Conservation (phyloP, 2,329 filamentous ascomycete species). For the Aureobasidium sp. region DNA sequence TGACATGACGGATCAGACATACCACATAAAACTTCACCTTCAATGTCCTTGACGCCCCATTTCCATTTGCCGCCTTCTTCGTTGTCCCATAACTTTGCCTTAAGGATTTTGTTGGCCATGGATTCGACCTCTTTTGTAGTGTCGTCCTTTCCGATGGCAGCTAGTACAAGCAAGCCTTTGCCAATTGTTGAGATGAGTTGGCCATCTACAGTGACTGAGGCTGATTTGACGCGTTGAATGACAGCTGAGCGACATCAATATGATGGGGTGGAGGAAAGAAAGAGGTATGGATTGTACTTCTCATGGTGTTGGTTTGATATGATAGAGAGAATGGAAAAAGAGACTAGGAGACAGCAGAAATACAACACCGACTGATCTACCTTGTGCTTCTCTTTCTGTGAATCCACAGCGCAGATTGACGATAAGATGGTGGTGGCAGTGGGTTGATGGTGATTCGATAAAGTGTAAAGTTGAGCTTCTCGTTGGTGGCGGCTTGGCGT, state of each 20-base stretch:
- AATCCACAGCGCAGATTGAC: neutral
- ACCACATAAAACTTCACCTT: slow-evolving; percentile 93
- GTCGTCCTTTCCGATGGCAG: slow-evolving; percentile 83
- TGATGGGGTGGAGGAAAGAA: neutral
- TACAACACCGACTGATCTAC: slow-evolving; percentile 6
- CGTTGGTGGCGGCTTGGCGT: slow-evolving; percentile 1
- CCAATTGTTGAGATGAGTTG: slow-evolving; percentile 86
- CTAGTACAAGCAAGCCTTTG: slow-evolving; percentile 82
- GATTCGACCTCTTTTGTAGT: slow-evolving; percentile 80
- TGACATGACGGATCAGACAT: slow-evolving; percentile 27
- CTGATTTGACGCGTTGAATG: slow-evolving; percentile 86
- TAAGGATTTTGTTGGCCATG: slow-evolving; percentile 78
- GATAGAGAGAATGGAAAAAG: neutral
- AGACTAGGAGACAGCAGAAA: neutral
- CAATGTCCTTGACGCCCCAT: slow-evolving; percentile 76
- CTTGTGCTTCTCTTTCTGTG: neutral
- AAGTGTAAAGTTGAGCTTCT: slow-evolving; percentile 9
- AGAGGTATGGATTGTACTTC: slow-evolving; percentile 29
- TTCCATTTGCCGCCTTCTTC: slow-evolving; percentile 81
- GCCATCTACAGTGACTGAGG: slow-evolving; percentile 90
- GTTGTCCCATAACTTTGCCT: slow-evolving; percentile 87
- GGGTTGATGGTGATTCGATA: neutral
- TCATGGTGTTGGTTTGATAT: slow-evolving; percentile 28
- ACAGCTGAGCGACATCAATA: slow-evolving; percentile 56
- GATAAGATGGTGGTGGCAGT: neutral